A percentile compares a stretch with the other conserved stretches of the same genome.
Evolutionary conservation across 176 grass and related monocot species (phyloP).

Genomic region (Aegilops umbellulata): DNA sequence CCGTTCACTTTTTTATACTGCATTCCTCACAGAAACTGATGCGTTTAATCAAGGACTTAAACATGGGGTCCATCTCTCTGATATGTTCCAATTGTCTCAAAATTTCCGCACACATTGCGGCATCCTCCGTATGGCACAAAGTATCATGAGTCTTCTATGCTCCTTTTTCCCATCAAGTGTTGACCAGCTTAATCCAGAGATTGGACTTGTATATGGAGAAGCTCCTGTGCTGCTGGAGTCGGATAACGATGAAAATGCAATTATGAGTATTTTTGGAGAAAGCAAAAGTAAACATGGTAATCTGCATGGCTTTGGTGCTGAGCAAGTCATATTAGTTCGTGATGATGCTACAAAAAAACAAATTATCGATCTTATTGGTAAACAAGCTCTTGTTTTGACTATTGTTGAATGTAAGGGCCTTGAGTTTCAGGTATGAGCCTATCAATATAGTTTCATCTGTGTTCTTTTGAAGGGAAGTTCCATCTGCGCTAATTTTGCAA

Average conservation of each 20-base stretch:
- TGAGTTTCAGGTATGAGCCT: conserved; percentile 70
- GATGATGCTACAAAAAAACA: conserved; percentile 62
- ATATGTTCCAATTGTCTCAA: conserved; percentile 80
- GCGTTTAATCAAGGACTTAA: conserved; percentile 21
- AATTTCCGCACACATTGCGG: conserved; percentile 89
- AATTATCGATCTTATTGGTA: conserved; percentile 57
- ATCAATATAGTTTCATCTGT: not conserved
- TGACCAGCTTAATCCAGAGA: conserved; percentile 71
- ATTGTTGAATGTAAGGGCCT: conserved; percentile 95
- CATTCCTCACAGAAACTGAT: conserved; percentile 46
- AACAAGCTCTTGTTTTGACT: conserved; percentile 79
- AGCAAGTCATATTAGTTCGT: conserved; percentile 73
- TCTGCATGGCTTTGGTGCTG: conserved; percentile 67
- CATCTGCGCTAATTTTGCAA: not conserved
- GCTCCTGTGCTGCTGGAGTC: conserved; percentile 81
- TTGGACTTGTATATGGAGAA: conserved; percentile 78
- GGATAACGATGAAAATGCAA: conserved; percentile 69
- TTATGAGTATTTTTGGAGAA: conserved; percentile 81
- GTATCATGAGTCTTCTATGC: conserved; percentile 76
- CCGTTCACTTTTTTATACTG: conserved; percentile 69
- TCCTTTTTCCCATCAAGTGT: conserved; percentile 70
- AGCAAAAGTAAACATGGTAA: conserved; percentile 12
- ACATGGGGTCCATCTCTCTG: conserved; percentile 34
- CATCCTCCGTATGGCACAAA: conserved; percentile 73
- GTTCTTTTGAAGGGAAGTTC: not conserved